These are phyloP conservation scores for Arachis monticola DNA, from an alignment of 331 rosid species.

Conservation along the genomic window DNA sequence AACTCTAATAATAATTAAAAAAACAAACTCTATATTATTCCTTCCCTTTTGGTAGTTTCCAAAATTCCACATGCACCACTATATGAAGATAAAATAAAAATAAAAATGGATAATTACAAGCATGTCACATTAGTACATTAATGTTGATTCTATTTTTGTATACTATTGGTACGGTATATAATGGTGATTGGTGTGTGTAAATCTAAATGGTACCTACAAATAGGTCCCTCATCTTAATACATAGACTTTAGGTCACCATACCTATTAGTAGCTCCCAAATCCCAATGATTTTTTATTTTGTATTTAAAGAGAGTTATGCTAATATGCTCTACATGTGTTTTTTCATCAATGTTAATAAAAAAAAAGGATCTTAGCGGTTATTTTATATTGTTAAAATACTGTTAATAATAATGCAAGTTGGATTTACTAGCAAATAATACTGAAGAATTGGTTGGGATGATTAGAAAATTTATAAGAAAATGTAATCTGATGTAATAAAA, in stretches of 20 bases:
- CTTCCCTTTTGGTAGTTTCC: slow-evolving; percentile 1
- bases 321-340: too few relatives aligned
- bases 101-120: slow-evolving; percentile 31
- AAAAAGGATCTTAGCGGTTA: too few relatives aligned
- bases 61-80: slow-evolving; percentile 24
- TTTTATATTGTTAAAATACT: too few relatives aligned
- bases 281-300: not conserved
- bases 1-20: too few relatives aligned
- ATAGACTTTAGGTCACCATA: not conserved
- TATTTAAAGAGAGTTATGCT: not conserved
- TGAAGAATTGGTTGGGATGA: too few relatives aligned
- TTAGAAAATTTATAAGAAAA: too few relatives aligned
- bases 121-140: slow-evolving; percentile 13
- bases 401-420: too few relatives aligned
- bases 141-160: not conserved
- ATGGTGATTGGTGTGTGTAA: not conserved
- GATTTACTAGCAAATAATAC: too few relatives aligned
- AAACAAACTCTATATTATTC: slow-evolving; percentile 4
- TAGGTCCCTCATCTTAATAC: not conserved
- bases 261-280: not conserved
- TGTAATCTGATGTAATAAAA: too few relatives aligned
- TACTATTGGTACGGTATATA: not conserved
- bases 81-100: not conserved
- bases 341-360: too few relatives aligned
- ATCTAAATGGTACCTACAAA: not conserved